Conservation (phyloP, 352 stramenopile genomes). For the Pseudoperonospora humuli region DNA sequence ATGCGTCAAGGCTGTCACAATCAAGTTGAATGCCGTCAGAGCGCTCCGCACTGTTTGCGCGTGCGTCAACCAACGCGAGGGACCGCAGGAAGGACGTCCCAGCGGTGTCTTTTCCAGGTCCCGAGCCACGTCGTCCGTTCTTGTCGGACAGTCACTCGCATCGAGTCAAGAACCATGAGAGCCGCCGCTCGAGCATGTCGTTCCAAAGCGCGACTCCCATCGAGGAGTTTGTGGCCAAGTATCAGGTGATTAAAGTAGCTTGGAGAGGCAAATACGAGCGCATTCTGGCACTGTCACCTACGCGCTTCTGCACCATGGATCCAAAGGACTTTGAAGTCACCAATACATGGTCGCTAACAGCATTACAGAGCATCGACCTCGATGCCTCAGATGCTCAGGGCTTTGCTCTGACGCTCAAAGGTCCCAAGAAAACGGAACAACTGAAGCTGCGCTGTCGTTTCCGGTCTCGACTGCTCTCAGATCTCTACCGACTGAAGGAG, state of each 20-base stretch:
- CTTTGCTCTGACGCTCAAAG: slow-evolving; percentile 59
- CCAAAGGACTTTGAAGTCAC: slow-evolving; percentile 83
- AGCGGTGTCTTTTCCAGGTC: slow-evolving; percentile 10
- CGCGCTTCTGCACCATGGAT: slow-evolving; percentile 81
- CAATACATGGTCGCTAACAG: slow-evolving; percentile 73
- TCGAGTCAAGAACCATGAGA: not conserved
- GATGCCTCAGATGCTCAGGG: slow-evolving; percentile 48
- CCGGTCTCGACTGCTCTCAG: slow-evolving; percentile 63
- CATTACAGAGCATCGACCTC: slow-evolving; percentile 48
- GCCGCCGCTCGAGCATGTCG: slow-evolving; percentile 1
- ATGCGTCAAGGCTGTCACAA: too few species aligned
- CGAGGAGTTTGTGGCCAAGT: slow-evolving; percentile 79
- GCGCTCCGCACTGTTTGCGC: slow-evolving; percentile 3
- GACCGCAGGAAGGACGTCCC: not conserved
- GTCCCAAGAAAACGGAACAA: slow-evolving; percentile 78
- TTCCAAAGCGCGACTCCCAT: slow-evolving; percentile 35
- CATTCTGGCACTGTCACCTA: slow-evolving; percentile 71
- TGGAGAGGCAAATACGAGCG: slow-evolving; percentile 85
- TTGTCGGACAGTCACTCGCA: slow-evolving; percentile 3
- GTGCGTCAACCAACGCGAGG: slow-evolving; percentile 1
- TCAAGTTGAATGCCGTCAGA: slow-evolving; percentile 9
- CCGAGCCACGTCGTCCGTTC: slow-evolving; percentile 17
- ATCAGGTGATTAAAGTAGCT: slow-evolving; percentile 76
- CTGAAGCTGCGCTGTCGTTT: slow-evolving; percentile 76
- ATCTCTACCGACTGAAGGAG: slow-evolving; percentile 66